These are phyloP conservation scores for Cystobasidium slooffiae DNA, from an alignment of 1,284 basidiomycete genomes.

Conservation along the genomic window DNA sequence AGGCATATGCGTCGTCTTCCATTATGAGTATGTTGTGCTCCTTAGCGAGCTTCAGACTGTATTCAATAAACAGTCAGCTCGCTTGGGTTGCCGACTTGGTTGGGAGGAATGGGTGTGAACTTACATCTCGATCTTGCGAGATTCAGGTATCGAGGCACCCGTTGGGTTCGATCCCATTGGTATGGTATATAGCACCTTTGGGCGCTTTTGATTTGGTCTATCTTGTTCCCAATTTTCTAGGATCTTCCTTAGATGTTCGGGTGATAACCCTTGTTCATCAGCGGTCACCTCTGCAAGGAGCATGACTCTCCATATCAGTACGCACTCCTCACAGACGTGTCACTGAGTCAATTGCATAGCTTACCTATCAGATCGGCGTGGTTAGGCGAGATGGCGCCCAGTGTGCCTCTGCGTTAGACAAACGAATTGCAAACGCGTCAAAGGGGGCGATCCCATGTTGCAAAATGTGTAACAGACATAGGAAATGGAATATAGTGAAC, in stretches of 20 bases:
- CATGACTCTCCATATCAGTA: not conserved
- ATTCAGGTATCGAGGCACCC: slow-evolving; percentile 61
- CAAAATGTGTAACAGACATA: not conserved
- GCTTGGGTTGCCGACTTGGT: not conserved
- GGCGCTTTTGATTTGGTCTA: slow-evolving; percentile 66
- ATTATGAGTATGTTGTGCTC: slow-evolving; percentile 81
- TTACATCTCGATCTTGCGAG: slow-evolving; percentile 43
- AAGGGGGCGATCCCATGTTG: not conserved
- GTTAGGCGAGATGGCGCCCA: slow-evolving; percentile 61
- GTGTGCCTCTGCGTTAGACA: slow-evolving; percentile 51
- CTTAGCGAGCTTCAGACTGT: slow-evolving; percentile 75
- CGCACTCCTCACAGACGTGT: not conserved
- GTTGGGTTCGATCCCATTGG: slow-evolving; percentile 70
- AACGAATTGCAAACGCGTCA: slow-evolving; percentile 20
- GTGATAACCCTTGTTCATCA: slow-evolving; percentile 75
- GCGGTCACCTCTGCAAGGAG: slow-evolving; percentile 68
- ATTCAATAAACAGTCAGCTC: slow-evolving; percentile 65
- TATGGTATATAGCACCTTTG: slow-evolving; percentile 82
- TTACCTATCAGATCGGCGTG: slow-evolving; percentile 69
- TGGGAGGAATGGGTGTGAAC: no score
- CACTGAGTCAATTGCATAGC: slow-evolving; percentile 45
- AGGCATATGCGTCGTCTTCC: slow-evolving; percentile 84
- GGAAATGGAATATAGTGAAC: slow-evolving; percentile 14
- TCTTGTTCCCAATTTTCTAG: slow-evolving; percentile 73
- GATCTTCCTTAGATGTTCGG: slow-evolving; percentile 67